Evolutionary conservation across 2,329 filamentous ascomycete genomes (phyloP).

Genomic region (Hypoxylon sp.): DNA sequence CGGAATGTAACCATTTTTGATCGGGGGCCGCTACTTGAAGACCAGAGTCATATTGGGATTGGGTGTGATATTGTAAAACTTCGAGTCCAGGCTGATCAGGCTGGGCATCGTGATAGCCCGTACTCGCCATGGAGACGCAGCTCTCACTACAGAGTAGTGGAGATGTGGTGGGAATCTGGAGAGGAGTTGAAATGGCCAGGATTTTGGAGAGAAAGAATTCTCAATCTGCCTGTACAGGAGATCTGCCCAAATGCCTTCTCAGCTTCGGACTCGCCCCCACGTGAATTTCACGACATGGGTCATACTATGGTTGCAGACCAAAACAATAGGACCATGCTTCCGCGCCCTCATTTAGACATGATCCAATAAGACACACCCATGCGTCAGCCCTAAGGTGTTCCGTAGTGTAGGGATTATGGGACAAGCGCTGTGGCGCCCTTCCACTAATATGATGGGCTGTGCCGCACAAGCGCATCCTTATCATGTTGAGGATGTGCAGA

Average conservation of each 20-base stretch:
- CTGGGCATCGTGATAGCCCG: conserved; percentile 1
- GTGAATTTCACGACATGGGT: background rate
- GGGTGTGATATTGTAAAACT: conserved; percentile 6
- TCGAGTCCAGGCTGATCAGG: conserved; percentile 28
- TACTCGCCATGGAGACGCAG: conserved; percentile 22
- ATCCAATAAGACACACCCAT: background rate
- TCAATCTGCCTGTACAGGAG: background rate
- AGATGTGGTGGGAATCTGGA: background rate
- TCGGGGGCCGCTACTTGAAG: conserved; percentile 6
- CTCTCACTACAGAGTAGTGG: conserved; percentile 26
- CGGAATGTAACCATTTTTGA: background rate
- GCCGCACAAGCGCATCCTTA: background rate
- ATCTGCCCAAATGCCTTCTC: background rate
- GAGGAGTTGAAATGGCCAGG: background rate
- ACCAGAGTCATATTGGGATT: conserved; percentile 1
- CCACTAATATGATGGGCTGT: background rate
- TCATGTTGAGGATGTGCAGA: background rate
- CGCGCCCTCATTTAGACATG: background rate
- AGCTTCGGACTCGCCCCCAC: background rate
- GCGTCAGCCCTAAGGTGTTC: background rate
- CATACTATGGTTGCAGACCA: background rate
- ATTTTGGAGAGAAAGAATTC: background rate
- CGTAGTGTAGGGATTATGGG: background rate
- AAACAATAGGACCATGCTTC: background rate
- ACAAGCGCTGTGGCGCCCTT: background rate